These are phyloP conservation scores for Dendrocalamus latiflorus DNA, from an alignment of 202 grass and related monocot genomes.

Conservation along the genomic window DNA sequence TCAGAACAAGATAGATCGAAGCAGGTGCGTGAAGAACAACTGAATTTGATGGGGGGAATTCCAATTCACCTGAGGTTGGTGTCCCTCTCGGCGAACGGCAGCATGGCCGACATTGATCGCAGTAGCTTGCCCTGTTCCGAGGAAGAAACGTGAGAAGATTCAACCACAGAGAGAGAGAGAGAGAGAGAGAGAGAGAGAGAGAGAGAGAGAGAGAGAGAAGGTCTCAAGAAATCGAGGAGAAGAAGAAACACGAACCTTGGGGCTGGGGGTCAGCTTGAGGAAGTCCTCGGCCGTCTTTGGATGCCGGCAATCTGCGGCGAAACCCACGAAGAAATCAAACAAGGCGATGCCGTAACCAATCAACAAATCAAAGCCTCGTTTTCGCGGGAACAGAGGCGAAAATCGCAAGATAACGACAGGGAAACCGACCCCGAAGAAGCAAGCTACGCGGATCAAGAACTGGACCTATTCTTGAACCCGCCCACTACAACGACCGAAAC, in stretches of 20 bases:
- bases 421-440: neutral
- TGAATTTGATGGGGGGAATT: neutral
- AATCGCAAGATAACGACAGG: neutral
- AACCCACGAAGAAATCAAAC: neutral
- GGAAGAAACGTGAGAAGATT: constrained; percentile 5
- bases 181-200: too few species aligned
- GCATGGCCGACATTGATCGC: constrained; percentile 69
- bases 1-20: constrained; percentile 1
- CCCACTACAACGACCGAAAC: neutral
- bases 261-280: constrained; percentile 47
- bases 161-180: neutral
- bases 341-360: neutral
- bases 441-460: constrained; percentile 17
- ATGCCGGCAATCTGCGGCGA: constrained; percentile 73
- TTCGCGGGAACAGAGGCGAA: neutral
- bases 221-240: neutral
- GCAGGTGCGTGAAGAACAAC: neutral
- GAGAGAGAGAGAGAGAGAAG: too few species aligned
- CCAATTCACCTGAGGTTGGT: constrained; percentile 39
- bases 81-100: constrained; percentile 66
- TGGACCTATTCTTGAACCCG: neutral
- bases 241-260: constrained; percentile 46
- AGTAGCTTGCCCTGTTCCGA: constrained; percentile 58
- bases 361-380: neutral
- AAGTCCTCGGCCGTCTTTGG: constrained; percentile 74